Evolutionary conservation across 768 basidiomycete genomes (phyloP).

Genomic region (Tulasnella calospora): DNA sequence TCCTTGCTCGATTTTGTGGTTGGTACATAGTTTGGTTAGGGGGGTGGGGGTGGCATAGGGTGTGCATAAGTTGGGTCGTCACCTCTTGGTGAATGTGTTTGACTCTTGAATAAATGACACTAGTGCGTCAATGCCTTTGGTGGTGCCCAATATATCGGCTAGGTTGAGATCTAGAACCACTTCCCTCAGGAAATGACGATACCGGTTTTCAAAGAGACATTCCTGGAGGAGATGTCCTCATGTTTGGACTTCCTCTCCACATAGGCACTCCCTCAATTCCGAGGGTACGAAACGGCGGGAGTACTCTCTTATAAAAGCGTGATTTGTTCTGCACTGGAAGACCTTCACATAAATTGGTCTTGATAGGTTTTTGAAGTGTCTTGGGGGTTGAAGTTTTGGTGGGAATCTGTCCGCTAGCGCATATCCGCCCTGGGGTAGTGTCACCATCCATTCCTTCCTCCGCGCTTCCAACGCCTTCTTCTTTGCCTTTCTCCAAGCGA

Average conservation of each 20-base stretch:
- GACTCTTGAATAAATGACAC: neutral
- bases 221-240: slow-evolving; percentile 6
- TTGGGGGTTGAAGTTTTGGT: neutral
- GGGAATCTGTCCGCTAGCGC: slow-evolving; percentile 6
- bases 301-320: slow-evolving; percentile 10
- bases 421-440: neutral
- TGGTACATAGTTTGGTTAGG: neutral
- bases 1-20: neutral
- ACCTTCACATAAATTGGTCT: neutral
- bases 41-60: neutral
- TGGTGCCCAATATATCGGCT: neutral
- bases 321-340: slow-evolving; percentile 12
- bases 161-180: neutral
- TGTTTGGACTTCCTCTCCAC: slow-evolving; percentile 11
- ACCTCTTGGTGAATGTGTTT: neutral
- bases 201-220: neutral
- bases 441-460: neutral
- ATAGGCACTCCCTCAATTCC: neutral
- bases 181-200: slow-evolving; percentile 3
- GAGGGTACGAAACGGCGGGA: neutral
- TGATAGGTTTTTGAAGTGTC: neutral
- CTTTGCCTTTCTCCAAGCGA: neutral
- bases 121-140: neutral
- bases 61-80: neutral
- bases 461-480: neutral